phyloP scores from a whole-genome alignment of 306 rosid species.

The Prunus davidiana region DNA sequence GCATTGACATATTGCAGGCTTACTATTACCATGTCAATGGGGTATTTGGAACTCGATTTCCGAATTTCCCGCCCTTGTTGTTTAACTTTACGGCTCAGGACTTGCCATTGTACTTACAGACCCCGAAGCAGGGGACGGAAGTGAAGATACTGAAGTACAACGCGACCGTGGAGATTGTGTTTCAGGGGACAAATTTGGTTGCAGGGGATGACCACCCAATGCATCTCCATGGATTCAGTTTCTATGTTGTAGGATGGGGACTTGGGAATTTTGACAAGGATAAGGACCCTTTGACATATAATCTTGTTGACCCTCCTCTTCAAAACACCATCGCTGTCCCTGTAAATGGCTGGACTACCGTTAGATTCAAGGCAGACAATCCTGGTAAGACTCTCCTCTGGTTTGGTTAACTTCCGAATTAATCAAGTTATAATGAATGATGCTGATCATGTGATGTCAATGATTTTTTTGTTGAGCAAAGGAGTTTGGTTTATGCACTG shows the following conservation, averaged over 20 bases:
- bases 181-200: conserved; percentile 31
- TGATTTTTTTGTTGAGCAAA: not conserved
- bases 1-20: conserved; percentile 28
- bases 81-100: conserved; percentile 24
- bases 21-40: conserved; percentile 19
- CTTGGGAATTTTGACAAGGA: conserved; percentile 30
- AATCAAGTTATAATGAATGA: too few relatives aligned
- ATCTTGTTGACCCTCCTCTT: conserved; percentile 34
- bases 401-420: too few relatives aligned
- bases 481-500: conserved; percentile 38
- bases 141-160: conserved; percentile 29
- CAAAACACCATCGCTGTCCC: conserved; percentile 30
- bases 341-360: conserved; percentile 22
- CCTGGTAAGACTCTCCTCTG: conserved; percentile 13
- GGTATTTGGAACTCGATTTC: conserved; percentile 19
- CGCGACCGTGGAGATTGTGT: conserved; percentile 26
- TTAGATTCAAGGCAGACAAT: conserved; percentile 32
- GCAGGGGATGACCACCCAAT: conserved; percentile 33
- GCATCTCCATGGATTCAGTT: conserved; percentile 35
- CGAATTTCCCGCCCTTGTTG: conserved; percentile 15
- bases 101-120: conserved; percentile 13
- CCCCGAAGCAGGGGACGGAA: conserved; percentile 20
- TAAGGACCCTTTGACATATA: conserved; percentile 25
- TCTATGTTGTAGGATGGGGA: conserved; percentile 26
- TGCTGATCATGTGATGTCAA: not conserved